Evolutionary conservation across 1,139 yeast species (phyloP).

Genomic region (Meyerozyma sp.): DNA sequence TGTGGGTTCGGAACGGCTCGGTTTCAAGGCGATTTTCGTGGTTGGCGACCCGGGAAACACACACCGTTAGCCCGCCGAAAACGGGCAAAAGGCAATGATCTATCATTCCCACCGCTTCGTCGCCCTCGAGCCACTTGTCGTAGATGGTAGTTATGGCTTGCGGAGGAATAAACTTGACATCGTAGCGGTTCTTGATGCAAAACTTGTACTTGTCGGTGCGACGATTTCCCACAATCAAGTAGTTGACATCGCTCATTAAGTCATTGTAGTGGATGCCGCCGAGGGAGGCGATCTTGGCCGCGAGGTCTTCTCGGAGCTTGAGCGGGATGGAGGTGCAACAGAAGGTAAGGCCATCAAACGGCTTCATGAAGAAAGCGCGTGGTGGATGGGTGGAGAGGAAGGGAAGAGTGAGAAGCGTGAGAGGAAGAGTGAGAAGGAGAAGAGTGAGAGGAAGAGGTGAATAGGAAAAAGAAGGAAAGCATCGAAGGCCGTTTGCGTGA

Average conservation of each 20-base stretch:
- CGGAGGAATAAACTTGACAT: conserved; percentile 51
- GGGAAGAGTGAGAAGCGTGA: background rate
- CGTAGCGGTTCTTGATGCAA: conserved; percentile 55
- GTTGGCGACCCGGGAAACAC: conserved; percentile 46
- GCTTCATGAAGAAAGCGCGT: conserved; percentile 11
- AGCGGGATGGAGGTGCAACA: conserved; percentile 39
- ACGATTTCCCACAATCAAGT: conserved; percentile 62
- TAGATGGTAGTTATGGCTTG: conserved; percentile 42
- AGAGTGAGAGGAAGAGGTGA: background rate
- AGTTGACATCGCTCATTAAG: conserved; percentile 62
- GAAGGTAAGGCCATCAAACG: conserved; percentile 31
- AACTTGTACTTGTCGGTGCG: conserved; percentile 65
- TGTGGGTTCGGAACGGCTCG: conserved; percentile 6
- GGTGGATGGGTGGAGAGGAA: background rate
- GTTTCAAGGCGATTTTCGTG: conserved; percentile 18
- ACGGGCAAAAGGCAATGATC: conserved; percentile 29
- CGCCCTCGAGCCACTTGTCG: conserved; percentile 51
- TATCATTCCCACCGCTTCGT: conserved; percentile 19
- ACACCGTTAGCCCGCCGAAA: conserved; percentile 44
- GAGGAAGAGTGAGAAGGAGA: background rate
- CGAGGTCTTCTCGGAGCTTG: conserved; percentile 24
- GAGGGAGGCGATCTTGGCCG: conserved; percentile 42
- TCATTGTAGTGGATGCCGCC: conserved; percentile 63
- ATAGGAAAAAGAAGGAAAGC: too few species aligned
- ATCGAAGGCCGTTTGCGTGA: too few species aligned